Conservation (phyloP, 306 rosid species). For the Sicyos edulis region DNA sequence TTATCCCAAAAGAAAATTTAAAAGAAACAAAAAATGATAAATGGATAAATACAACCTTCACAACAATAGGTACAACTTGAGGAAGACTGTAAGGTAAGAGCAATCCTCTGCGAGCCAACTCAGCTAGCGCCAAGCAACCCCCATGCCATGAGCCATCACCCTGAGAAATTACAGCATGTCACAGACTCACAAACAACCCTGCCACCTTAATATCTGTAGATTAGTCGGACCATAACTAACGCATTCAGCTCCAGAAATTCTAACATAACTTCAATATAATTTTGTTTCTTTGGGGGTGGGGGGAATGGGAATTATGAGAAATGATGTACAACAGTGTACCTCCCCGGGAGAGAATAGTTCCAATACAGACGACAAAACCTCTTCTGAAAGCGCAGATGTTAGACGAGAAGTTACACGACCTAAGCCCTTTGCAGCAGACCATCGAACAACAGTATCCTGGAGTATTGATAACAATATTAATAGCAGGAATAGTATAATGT, state of each 20-base stretch:
- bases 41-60: conserved; percentile 54
- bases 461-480: conserved; percentile 27
- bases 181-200: neutral
- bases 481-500: conserved; percentile 14
- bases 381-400: conserved; percentile 76
- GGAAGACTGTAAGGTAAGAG: conserved; percentile 79
- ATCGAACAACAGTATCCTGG: conserved; percentile 94
- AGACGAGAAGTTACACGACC: conserved; percentile 81
- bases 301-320: conserved; percentile 18
- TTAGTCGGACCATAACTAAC: neutral
- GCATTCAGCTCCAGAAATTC: neutral
- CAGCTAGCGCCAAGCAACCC: conserved; percentile 96
- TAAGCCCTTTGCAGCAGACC: conserved; percentile 97
- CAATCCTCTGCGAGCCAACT: conserved; percentile 96
- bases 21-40: neutral
- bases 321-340: conserved; percentile 41
- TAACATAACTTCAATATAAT: neutral
- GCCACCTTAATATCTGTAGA: neutral
- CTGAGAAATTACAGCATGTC: conserved; percentile 36
- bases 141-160: conserved; percentile 99
- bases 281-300: neutral
- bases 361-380: conserved; percentile 77
- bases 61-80: conserved; percentile 78
- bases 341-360: conserved; percentile 90
- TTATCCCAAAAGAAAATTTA: conserved; percentile 10